Percentiles rank a stretch among this genome's conserved stretches.
These are phyloP conservation scores for Vigna reflexopilosa DNA, from an alignment of 306 rosid genomes.

Conservation along the genomic window DNA sequence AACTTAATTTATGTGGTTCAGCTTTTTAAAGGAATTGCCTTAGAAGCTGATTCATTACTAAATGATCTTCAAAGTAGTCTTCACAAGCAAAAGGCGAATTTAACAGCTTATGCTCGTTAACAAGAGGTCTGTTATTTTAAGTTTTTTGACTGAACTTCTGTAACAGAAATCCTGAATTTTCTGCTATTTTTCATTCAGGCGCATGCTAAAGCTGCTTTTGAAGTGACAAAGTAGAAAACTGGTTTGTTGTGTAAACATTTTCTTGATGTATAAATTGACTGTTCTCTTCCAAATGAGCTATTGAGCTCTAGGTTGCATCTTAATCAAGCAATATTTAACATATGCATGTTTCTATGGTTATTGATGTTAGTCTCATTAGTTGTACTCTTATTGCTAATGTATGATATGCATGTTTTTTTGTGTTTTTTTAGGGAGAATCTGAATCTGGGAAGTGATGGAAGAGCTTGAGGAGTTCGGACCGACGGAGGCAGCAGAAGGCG, in stretches of 20 bases:
- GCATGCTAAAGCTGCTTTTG: slow-evolving; percentile 86
- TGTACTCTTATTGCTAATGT: neutral
- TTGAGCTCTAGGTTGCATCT: slow-evolving; percentile 28
- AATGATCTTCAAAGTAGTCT: slow-evolving; percentile 90
- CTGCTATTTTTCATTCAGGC: slow-evolving; percentile 61
- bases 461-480: no score
- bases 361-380: neutral
- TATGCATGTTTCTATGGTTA: neutral
- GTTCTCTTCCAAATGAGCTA: slow-evolving; percentile 38
- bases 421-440: slow-evolving; percentile 72
- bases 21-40: slow-evolving; percentile 91
- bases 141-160: slow-evolving; percentile 24
- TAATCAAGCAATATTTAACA: neutral
- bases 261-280: slow-evolving; percentile 44
- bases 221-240: slow-evolving; percentile 60
- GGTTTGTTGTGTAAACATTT: slow-evolving; percentile 14
- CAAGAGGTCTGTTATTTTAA: slow-evolving; percentile 66
- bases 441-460: no score
- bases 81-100: slow-evolving; percentile 85
- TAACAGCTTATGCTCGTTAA: slow-evolving; percentile 86
- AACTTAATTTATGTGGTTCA: slow-evolving; percentile 59
- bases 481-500: no score
- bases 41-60: slow-evolving; percentile 87
- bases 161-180: slow-evolving; percentile 36
- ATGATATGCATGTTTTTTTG: slow-evolving; percentile 32